Evolutionary conservation across 345 rosid species (phyloP), one percentile per base, ranked within the genome.

Genomic region (Microcos paniculata): DNA sequence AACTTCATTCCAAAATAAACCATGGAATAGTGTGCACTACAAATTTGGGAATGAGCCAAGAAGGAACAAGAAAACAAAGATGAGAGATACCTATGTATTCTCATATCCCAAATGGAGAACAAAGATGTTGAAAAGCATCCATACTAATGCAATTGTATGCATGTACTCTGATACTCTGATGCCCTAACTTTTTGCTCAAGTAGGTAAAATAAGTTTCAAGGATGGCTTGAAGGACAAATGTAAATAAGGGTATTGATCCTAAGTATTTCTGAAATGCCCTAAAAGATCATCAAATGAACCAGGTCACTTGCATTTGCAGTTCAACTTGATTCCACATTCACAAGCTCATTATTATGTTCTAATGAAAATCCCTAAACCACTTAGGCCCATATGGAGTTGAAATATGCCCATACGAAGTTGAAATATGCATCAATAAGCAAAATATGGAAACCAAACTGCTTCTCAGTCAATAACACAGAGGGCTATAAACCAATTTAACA

Each of bases 401-500:
- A 19, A 51, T 26, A 48, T 49, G 55, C 55, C 16, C n/a, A 49
- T 33, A 51, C 11, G 61, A 70, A 70, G 11, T 51, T 13, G 45
- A 38, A 19, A 51, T 26, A 48, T 49, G 55, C 55, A 49, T 49
- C 16, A 46, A 46, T 35, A 15, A 13, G 18, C 1, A 19, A 49
- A 49, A 13, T 49, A 14, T 53, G 62, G 40, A 35, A 70, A 33
- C 35, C 19, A 53, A 52, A 21, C 74, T 30, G 61, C n/a, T 70
- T 51, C 52, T 48, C 46, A 52, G 16, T n/a, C 30, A 19, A 4
- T 53, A 52, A 18, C 28, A 70, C 57, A 33, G 40, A 68, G 28
- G 26, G 56, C 42, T 68, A 68, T 28, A 48, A 48, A 68, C 43
- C 42, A 67, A 45, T 68, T 48, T 49, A 48, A 68, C 24, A 46